Conservation (phyloP, 163 green algal species). For the Scenedesmus sp. region DNA sequence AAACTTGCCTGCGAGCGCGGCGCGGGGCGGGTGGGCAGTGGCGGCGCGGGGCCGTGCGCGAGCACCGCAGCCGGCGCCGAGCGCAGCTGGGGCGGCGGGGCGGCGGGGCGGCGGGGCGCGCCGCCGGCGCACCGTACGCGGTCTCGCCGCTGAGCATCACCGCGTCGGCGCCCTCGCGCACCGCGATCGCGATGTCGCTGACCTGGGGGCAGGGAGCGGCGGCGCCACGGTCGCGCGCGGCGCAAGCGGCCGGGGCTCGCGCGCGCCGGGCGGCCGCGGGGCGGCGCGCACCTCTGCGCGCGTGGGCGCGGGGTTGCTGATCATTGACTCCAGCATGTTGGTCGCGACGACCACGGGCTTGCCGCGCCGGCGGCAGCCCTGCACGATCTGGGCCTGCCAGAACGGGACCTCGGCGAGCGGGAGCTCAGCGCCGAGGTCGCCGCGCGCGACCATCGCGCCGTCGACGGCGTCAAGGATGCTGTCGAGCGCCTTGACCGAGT, state of each 20-base stretch:
- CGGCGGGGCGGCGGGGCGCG: too few species aligned
- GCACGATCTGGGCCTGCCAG: conserved; percentile 69
- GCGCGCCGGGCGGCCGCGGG: too few species aligned
- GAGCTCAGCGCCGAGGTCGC: conserved; percentile 89
- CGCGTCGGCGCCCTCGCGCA: conserved; percentile 88
- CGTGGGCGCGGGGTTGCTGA: conserved; percentile 81
- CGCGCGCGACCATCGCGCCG: conserved; percentile 84
- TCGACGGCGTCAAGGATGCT: conserved; percentile 84
- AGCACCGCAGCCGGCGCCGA: conserved; percentile 60
- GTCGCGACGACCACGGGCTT: conserved; percentile 90
- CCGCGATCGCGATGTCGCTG: conserved; percentile 91
- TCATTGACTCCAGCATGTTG: conserved; percentile 93
- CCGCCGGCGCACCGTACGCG: too few species aligned
- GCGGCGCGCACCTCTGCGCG: conserved; percentile 68
- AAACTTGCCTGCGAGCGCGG: conserved; percentile 54
- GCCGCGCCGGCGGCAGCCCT: conserved; percentile 72
- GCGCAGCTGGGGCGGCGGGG: too few species aligned
- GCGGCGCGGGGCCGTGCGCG: conserved; percentile 62
- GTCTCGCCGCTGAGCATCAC: conserved; percentile 81
- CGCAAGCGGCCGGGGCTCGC: too few species aligned
- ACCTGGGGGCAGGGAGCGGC: conserved; percentile 58
- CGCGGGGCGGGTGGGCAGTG: conserved; percentile 76
- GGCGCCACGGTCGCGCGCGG: too few species aligned
- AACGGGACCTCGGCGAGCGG: conserved; percentile 76
- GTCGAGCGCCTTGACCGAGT: conserved; percentile 70